Evolutionary conservation across 495 filamentous ascomycete species (phyloP).

Genomic region (Neurospora sp.): DNA sequence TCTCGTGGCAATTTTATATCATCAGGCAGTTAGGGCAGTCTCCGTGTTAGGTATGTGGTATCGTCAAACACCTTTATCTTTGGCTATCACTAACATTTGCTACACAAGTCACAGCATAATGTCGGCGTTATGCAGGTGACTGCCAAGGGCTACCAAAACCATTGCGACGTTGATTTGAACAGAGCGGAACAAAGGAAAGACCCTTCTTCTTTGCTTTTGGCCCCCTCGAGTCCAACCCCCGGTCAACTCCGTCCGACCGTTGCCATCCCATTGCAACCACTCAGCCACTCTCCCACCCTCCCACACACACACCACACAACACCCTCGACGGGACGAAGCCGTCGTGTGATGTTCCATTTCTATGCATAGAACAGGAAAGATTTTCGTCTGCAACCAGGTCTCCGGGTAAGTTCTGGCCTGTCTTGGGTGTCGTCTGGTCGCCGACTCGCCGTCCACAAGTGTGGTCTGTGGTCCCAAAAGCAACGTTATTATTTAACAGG

Average conservation of each 20-base stretch:
- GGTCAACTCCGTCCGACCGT: neutral
- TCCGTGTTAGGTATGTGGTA: neutral
- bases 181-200: neutral
- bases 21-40: neutral
- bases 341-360: neutral
- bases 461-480: neutral
- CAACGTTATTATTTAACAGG: neutral
- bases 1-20: neutral
- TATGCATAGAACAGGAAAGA: neutral
- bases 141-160: neutral
- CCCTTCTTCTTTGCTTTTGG: neutral
- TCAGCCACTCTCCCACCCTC: neutral
- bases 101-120: neutral
- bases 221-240: neutral
- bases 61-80: neutral
- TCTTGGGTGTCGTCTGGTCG: neutral
- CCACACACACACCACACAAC: neutral
- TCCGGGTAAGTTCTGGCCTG: neutral
- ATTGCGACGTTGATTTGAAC: neutral
- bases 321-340: neutral
- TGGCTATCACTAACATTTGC: neutral
- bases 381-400: neutral
- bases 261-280: neutral
- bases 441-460: neutral
- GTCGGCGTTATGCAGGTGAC: neutral